Evolutionary conservation across 202 grass and related monocot genomes (phyloP).

Genomic region (Panicum hallii): DNA sequence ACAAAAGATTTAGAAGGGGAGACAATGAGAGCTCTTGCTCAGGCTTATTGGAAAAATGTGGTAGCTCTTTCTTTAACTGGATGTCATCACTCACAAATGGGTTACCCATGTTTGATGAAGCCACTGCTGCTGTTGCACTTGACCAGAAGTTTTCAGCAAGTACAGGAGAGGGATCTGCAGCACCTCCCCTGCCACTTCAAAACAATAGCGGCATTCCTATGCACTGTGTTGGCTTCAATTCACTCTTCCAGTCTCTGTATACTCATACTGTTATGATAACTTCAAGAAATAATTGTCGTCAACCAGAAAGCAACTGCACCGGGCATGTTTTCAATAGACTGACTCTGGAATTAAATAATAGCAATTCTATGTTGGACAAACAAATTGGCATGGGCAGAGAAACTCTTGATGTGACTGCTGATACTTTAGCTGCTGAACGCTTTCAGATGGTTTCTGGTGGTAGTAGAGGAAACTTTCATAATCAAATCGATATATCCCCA

Average conservation of each 20-base stretch:
- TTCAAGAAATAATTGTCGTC: conserved; percentile 47
- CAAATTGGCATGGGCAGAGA: conserved; percentile 37
- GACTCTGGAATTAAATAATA: conserved; percentile 36
- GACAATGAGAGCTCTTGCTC: conserved; percentile 57
- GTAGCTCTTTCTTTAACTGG: conserved; percentile 89
- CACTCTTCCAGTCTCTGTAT: conserved; percentile 82
- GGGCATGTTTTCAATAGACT: conserved; percentile 31
- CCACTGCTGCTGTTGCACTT: conserved; percentile 51
- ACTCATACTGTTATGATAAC: conserved; percentile 54
- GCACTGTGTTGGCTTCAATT: conserved; percentile 63
- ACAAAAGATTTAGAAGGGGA: conserved; percentile 67
- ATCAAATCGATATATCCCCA: conserved; percentile 45
- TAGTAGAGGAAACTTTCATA: conserved; percentile 37
- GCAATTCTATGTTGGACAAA: conserved; percentile 19
- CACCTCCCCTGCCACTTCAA: conserved; percentile 43
- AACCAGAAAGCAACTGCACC: conserved; percentile 52
- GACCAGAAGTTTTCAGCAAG: conserved; percentile 53
- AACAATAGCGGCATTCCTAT: conserved; percentile 45
- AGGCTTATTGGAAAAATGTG: conserved; percentile 57
- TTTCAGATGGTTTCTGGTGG: conserved; percentile 48
- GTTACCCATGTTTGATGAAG: conserved; percentile 43
- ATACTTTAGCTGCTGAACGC: conserved; percentile 23
- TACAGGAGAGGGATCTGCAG: conserved; percentile 47
- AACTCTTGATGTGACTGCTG: conserved; percentile 36
- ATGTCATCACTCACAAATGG: conserved; percentile 83